Percentiles rank a stretch among this genome's conserved stretches.
Evolutionary conservation across 78 protist genomes (phyloP).

Genomic region (Dictyostelium intermedium): DNA sequence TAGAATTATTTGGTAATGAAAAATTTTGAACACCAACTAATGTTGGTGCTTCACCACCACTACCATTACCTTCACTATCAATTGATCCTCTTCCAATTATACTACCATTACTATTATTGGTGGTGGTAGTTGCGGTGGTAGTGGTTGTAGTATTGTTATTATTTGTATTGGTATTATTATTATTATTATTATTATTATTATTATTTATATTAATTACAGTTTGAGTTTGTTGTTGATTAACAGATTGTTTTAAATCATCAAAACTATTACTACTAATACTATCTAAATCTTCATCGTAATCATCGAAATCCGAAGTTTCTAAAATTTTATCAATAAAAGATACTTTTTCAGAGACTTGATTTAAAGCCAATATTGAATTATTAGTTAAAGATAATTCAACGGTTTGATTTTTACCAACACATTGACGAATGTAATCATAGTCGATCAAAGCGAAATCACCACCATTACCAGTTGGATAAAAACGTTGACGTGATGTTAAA

Average conservation of each 20-base stretch:
- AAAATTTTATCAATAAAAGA: constrained; percentile 67
- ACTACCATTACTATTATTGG: not conserved
- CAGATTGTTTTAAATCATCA: not conserved
- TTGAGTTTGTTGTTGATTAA: not conserved
- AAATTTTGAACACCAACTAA: not conserved
- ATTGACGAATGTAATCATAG: constrained; percentile 48
- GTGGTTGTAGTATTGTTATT: not conserved
- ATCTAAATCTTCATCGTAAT: constrained; percentile 15
- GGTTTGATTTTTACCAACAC: constrained; percentile 40
- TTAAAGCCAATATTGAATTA: not conserved
- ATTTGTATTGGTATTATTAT: not conserved
- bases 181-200: not conserved
- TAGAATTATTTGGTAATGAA: not conserved
- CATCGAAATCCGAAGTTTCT: constrained; percentile 59
- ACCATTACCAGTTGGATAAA: constrained; percentile 22
- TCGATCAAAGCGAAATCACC: constrained; percentile 57
- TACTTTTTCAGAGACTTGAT: not conserved
- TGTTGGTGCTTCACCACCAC: not conserved
- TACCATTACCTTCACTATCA: not conserved
- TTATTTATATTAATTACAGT: not conserved
- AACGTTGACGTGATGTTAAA: not conserved
- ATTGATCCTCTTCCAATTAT: not conserved
- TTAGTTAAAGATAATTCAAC: constrained; percentile 20
- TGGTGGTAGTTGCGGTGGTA: too few species aligned
- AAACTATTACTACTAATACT: not conserved